Evolutionary conservation across 2,329 filamentous ascomycete species (phyloP).

Genomic region (Ilyonectria destructans): DNA sequence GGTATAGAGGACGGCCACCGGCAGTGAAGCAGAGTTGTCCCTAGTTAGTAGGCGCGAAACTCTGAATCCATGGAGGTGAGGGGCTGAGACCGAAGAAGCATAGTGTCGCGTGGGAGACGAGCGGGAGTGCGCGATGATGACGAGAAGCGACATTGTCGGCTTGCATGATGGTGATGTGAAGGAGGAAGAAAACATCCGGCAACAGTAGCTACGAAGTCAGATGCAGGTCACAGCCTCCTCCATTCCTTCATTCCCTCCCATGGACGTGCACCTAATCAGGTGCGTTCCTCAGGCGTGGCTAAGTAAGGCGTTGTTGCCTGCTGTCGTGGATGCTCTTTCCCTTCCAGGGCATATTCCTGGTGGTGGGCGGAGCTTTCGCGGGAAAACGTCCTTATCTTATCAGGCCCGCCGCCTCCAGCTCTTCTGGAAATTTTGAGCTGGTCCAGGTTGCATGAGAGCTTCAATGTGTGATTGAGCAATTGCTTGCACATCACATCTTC

Average conservation of each 20-base stretch:
- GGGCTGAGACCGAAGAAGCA: neutral
- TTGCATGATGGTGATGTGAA: constrained; percentile 17
- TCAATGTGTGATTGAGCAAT: constrained; percentile 2
- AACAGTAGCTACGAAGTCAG: constrained; percentile 11
- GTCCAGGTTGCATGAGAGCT: constrained; percentile 7
- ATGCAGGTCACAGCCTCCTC: constrained; percentile 20
- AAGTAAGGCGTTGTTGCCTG: constrained; percentile 36
- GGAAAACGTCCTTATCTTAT: constrained; percentile 30
- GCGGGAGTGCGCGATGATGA: neutral
- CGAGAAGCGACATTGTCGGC: neutral
- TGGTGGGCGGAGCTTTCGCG: constrained; percentile 9
- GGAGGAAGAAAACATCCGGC: constrained; percentile 7
- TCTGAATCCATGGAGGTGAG: constrained; percentile 9
- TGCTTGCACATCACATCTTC: neutral
- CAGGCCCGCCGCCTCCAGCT: neutral
- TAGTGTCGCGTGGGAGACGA: constrained; percentile 4
- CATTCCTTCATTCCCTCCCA: constrained; percentile 8
- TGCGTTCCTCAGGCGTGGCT: constrained; percentile 45
- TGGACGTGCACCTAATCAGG: constrained; percentile 5
- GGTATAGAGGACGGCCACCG: constrained; percentile 7
- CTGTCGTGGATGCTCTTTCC: constrained; percentile 45
- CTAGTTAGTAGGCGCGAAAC: constrained; percentile 10
- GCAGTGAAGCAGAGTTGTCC: constrained; percentile 19
- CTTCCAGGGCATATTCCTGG: constrained; percentile 41
- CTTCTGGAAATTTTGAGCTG: constrained; percentile 22